These are phyloP conservation scores for Raddia distichophylla DNA, from an alignment of 176 grass and related monocot species.

Conservation along the genomic window DNA sequence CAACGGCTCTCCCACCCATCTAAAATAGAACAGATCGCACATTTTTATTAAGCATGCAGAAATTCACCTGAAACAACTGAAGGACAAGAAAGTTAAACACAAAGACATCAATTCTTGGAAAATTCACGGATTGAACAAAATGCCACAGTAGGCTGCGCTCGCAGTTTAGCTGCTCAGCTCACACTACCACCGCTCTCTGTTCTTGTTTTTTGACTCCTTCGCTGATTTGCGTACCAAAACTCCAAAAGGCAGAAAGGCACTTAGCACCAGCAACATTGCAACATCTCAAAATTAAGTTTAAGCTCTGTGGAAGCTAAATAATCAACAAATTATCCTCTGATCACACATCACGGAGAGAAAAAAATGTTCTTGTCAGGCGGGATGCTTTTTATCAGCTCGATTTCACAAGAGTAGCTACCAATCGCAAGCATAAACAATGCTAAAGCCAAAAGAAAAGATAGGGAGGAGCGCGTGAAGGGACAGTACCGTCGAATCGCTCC, in stretches of 20 bases:
- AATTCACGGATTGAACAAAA: neutral
- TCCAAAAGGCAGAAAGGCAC: neutral
- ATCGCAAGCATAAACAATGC: neutral
- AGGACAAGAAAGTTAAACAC: neutral
- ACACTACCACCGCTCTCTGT: neutral
- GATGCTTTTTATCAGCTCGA: neutral
- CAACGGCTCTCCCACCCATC: conserved; percentile 76
- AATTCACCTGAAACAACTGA: neutral
- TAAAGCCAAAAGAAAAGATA: neutral
- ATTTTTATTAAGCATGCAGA: conserved; percentile 17
- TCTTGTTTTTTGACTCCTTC: neutral
- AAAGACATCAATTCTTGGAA: neutral
- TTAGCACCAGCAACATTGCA: neutral
- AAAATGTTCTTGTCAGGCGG: neutral
- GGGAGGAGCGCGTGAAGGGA: neutral
- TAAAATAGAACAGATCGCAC: conserved; percentile 21
- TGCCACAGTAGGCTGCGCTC: neutral
- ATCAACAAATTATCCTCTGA: neutral
- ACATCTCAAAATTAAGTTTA: neutral
- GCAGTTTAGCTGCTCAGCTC: neutral
- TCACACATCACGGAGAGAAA: neutral
- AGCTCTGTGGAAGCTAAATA: neutral
- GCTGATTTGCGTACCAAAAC: neutral
- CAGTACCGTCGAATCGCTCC: conserved; percentile 82
- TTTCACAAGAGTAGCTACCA: neutral